Base-by-base conservation (phyloP, 1,139 yeast species). In the Saccharomyces hybrid region DNA sequence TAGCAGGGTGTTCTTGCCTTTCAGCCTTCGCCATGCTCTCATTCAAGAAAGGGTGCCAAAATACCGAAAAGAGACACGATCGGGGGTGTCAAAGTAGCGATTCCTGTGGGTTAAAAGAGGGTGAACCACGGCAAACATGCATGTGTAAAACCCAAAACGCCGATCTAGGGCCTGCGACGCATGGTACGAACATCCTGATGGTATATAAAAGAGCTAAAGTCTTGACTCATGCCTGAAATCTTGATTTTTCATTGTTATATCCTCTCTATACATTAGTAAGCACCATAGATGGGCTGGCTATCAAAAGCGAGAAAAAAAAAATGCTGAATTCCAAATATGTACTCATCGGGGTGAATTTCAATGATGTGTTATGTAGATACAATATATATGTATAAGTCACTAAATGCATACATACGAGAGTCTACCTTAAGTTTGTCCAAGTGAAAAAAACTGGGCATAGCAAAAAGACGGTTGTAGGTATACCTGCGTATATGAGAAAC, bases 401-500 rank as follows among this genome's bases (percentile, higher is more conserved):
- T 9, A 9, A 11, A 38, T 38, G 44, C 26, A 16, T 20, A 11
- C 23, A 34, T 9, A 16, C 26, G 16, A 16, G 7, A 20, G n/a
- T 38, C 20, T 11, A 38, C 2, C 44, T 20, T 9, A 38, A 11
- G 13, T 20, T 38, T 23, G 44, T 9, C 44, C 44, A 38, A 11
- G 44, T 38, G 13, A 65, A 66, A 3, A 58, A 55, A 16, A 56
- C 25, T 4, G 71, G 71, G 23, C 67, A 61, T 3, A 59, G 55
- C 5, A 65, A 55, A 8, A 62, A 59, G 6, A 64, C 64, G 1
- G 59, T 60, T 29, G 63, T 56, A 5, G 71, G 65, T 25, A 68
- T 59, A 25, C 70, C 69, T 23, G 68, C 67, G 51, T 69, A 69
- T 7, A 68, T 61, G 44, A 66, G 53, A 51, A 59, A 68, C 53